Base-by-base conservation (phyloP, 805 yeast genomes). In the Ogataea populi-albae region DNA sequence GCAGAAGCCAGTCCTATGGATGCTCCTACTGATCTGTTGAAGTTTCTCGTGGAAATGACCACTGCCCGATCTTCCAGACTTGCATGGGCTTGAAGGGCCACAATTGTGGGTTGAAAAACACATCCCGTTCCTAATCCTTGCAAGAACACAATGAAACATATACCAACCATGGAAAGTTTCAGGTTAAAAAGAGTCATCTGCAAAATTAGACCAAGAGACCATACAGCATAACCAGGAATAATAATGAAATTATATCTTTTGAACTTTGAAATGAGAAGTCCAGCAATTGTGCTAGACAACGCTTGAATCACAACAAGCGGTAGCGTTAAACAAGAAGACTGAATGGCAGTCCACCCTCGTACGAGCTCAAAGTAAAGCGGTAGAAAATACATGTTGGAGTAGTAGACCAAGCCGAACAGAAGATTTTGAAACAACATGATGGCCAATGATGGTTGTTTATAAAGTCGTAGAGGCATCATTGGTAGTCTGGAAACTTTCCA, bases 1-100 rank as follows among this genome's bases (percentile, higher is more conserved):
- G 53, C 44, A 7, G 72, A 55, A 1, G 82, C 80, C 23, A 77
- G 59, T 0, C 84, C 83, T 18, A 75, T 58, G 1, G 82, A 69
- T n/a, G 81, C 81, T 11, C 84, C 85, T 38, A 79, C 68, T 3
- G 79, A 71, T 36, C 84, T 59, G 30, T 73, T 46, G 17, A 75
- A 75, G 46, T 76, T 77, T 51, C 84, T 63, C 1, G 79, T 64
- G 3, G 79, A 66, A 7, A 77, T 75, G 10, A 75, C 75, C 9
- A 77, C 77, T 0, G 83, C 79, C 30, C 85, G 54, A 42, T 78
- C 82, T 3, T 68, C 61, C 33, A 68, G 65, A 24, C 45, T 56
- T 11, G 76, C 61, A 40, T 74, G 76, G 1, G 79, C 77, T 49
- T 68, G 81, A 23, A 67, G 66, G 1, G 80, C 81, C 8, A 76